Evolutionary conservation across 1,284 basidiomycete genomes (phyloP), one percentile per base, ranked within the genome.

Genomic region (Porodaedalea pini): DNA sequence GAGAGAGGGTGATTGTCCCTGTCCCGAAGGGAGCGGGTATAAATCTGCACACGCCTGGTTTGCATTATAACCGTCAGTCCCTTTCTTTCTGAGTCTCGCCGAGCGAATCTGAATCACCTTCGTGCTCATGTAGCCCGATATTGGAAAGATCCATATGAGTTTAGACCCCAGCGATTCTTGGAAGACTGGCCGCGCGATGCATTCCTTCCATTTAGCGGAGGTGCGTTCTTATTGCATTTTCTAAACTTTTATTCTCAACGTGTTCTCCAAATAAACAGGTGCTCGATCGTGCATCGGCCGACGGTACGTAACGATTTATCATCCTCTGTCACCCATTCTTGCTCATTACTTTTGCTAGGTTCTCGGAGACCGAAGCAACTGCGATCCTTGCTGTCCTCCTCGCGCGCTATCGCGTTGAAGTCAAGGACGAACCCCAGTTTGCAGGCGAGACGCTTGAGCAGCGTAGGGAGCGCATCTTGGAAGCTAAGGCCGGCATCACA

Each of bases 161-260:
- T 80, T 67, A 74, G 75, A 53, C 82, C 82, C 21, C 69, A 69
- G 23, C 72, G 82, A 23, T 82, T 82, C 67, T 65, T 82, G 29
- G 73, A 71, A 5, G 73, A 79, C 43, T 80, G 75, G 74, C 74
- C 73, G 19, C 68, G 72, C 8, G 75, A 82, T 65, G 79, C 79
- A 0, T 80, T 83, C 62, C 44, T 80, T 10, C 77, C 80, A 1
- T 85, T 83, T 65, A 78, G 77, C 48, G 69, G 69, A 40, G 82
- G 82, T 75, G 63, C 58, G 68, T 7, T 45, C 21, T 34, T 25
- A n/a, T 34, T 47, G 15, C 25, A 2, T 19, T 34, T 3, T 19
- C 7, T n/a, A 15, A 7, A 2, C 13, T 3, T 39, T 17, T 39
- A 8, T 21, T 6, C 15, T 32, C 1, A 13, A 17, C 19, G 13